Conservation (phyloP, 2,329 filamentous ascomycete species). For the Hypomyces perniciosus region DNA sequence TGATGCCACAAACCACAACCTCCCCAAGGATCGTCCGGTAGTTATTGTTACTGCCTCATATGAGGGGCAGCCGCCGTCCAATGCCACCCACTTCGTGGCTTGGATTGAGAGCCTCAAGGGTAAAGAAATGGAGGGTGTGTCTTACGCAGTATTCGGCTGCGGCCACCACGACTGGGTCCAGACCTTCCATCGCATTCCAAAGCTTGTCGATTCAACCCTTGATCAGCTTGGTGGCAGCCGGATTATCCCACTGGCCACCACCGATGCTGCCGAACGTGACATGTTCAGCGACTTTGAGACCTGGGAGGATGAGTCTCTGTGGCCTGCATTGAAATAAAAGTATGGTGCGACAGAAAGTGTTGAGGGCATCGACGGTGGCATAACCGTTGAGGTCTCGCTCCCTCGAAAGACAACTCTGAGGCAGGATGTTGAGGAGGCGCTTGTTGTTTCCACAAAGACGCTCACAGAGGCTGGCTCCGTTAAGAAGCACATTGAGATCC, state of each 20-base stretch:
- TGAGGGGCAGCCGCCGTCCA: conserved; percentile 68
- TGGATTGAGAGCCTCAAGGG: conserved; percentile 55
- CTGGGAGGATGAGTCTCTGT: conserved; percentile 56
- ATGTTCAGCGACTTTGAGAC: conserved; percentile 62
- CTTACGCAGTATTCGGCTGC: conserved; percentile 66
- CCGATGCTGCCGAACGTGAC: conserved; percentile 57
- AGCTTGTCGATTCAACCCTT: conserved; percentile 50
- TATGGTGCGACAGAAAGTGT: conserved; percentile 30
- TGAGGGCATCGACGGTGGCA: conserved; percentile 16
- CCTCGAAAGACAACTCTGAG: conserved; percentile 52
- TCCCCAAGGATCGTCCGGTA: conserved; percentile 56
- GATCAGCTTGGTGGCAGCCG: conserved; percentile 28
- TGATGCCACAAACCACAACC: conserved; percentile 54
- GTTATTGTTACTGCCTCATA: conserved; percentile 66
- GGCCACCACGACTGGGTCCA: conserved; percentile 52
- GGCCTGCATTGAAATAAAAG: conserved; percentile 43
- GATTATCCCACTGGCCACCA: conserved; percentile 43
- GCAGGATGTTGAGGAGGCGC: conserved; percentile 57
- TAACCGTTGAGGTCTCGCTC: conserved; percentile 44
- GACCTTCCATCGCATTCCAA: conserved; percentile 65
- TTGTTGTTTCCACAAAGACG: conserved; percentile 47
- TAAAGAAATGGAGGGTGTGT: conserved; percentile 47
- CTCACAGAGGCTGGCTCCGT: conserved; percentile 46
- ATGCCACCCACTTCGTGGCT: conserved; percentile 60
- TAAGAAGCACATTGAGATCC: conserved; percentile 63